Percentiles rank a stretch among this genome's conserved stretches.
These are phyloP conservation scores for Crithidia acanthocephali DNA, from an alignment of 208 protist species.

Conservation along the genomic window DNA sequence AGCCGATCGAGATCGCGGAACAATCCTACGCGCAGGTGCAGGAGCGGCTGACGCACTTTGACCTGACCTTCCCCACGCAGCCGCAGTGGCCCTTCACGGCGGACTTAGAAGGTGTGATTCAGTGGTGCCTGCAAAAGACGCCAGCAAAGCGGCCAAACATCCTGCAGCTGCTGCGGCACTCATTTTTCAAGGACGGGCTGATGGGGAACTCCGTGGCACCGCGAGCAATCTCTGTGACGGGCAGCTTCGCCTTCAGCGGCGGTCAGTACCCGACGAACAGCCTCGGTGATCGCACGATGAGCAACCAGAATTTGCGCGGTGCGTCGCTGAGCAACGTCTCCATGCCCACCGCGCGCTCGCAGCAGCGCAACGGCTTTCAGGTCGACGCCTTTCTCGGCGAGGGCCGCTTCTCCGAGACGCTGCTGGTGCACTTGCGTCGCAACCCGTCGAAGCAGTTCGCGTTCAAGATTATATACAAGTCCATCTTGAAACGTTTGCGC, in stretches of 20 bases:
- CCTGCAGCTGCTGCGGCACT: constrained; percentile 53
- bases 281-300: constrained; percentile 26
- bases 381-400: constrained; percentile 54
- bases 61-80: constrained; percentile 47
- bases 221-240: constrained; percentile 30
- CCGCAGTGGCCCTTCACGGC: constrained; percentile 51
- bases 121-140: constrained; percentile 60
- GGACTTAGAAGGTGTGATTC: constrained; percentile 62
- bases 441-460: constrained; percentile 52
- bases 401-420: constrained; percentile 60
- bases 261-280: constrained; percentile 22
- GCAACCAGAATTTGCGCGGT: constrained; percentile 20
- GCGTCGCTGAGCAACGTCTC: constrained; percentile 30
- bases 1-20: constrained; percentile 69
- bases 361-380: constrained; percentile 55
- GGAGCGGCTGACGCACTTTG: constrained; percentile 36
- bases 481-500: constrained; percentile 45
- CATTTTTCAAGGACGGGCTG: constrained; percentile 56
- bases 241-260: constrained; percentile 30
- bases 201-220: constrained; percentile 16
- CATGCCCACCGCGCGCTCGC: constrained; percentile 25
- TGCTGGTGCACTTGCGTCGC: constrained; percentile 61
- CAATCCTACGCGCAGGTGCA: constrained; percentile 57
- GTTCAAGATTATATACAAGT: constrained; percentile 70
- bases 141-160: constrained; percentile 58